Evolutionary conservation across 805 yeast genomes (phyloP), one percentile per base, ranked within the genome.

Genomic region (Hanseniaspora lachancei): DNA sequence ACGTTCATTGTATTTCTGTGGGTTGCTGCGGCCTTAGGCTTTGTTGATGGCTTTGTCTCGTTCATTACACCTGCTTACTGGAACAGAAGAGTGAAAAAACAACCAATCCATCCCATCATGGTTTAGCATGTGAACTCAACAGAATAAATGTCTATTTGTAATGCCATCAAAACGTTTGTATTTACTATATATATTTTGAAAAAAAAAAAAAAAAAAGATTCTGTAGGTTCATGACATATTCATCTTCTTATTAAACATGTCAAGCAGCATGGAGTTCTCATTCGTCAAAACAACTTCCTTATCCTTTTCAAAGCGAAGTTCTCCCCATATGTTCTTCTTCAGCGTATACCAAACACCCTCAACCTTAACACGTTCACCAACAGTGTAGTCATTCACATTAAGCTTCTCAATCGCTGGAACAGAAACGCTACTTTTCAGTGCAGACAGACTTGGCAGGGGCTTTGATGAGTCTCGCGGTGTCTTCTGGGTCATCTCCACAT

Each of bases 191-290:
- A 34, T 34, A n/a, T 12, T n/a, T n/a, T n/a, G 8, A 27, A 27
- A 36, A 36, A 16, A 36, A 6, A 36, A 16, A 36, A 36, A 36
- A 6, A 16, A 7, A 16, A 10, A 44, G 13, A 27, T 44, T 27
- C 32, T 13, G 27, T 44, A 27, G n/a, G 9, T n/a, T 32, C 36
- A 51, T n/a, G 35, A 20, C 2, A 46, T 44, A 34, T 52, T 52
- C 56, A 52, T 36, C 35, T 52, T 49, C n/a, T 52, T 24, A 8
- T 52, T 48, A 21, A 52, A 52, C 46, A 52, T 35, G 2, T 52
- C 50, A 2, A 52, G 15, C 27, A 52, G 4, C 21, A 44, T 34
- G 16, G 46, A 34, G 46, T 52, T 52, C 10, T 44, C 32, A 18
- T 52, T 49, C 1, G 44, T 52, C 29, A 52, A 16, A 5, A 39